phyloP scores from a whole-genome alignment of 352 stramenopile genomes.

The Pythium monospermum region DNA sequence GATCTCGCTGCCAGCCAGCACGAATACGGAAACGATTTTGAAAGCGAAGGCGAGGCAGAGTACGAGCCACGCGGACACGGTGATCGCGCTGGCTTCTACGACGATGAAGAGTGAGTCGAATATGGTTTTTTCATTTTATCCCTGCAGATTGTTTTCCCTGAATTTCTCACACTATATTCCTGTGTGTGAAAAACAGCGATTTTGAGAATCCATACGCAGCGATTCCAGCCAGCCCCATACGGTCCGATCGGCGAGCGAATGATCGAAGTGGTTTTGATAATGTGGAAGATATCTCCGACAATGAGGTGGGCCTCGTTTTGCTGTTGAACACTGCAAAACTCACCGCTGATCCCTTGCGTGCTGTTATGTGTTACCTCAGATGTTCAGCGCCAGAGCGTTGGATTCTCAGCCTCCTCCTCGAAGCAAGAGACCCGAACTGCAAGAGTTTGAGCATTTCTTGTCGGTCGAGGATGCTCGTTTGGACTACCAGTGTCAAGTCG shows the following conservation, averaged over 20 bases:
- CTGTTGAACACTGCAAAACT: not conserved
- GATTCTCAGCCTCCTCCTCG: slow-evolving; percentile 14
- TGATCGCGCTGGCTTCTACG: not conserved
- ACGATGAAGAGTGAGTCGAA: slow-evolving; percentile 5
- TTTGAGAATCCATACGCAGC: slow-evolving; percentile 5
- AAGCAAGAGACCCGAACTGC: slow-evolving; percentile 35
- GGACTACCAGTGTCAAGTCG: slow-evolving; percentile 57
- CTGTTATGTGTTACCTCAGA: slow-evolving; percentile 3
- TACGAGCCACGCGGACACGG: not conserved
- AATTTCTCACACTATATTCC: not conserved
- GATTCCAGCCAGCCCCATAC: no score
- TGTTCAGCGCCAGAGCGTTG: not conserved
- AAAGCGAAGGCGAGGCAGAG: slow-evolving; percentile 2
- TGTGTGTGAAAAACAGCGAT: slow-evolving; percentile 8
- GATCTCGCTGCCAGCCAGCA: slow-evolving; percentile 6
- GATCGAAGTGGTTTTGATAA: slow-evolving; percentile 1
- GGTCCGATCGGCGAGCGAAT: no score
- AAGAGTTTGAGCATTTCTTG: slow-evolving; percentile 61
- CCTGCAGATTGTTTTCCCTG: not conserved
- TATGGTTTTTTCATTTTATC: no score
- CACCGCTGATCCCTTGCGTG: not conserved
- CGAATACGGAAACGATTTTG: slow-evolving; percentile 9
- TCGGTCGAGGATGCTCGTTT: slow-evolving; percentile 48
- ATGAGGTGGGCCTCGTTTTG: slow-evolving; percentile 37
- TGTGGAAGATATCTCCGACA: slow-evolving; percentile 64